A percentile compares a stretch with the other conserved stretches of the same genome.
Conservation (phyloP, 345 rosid genomes). For the Sapria himalayana region DNA sequence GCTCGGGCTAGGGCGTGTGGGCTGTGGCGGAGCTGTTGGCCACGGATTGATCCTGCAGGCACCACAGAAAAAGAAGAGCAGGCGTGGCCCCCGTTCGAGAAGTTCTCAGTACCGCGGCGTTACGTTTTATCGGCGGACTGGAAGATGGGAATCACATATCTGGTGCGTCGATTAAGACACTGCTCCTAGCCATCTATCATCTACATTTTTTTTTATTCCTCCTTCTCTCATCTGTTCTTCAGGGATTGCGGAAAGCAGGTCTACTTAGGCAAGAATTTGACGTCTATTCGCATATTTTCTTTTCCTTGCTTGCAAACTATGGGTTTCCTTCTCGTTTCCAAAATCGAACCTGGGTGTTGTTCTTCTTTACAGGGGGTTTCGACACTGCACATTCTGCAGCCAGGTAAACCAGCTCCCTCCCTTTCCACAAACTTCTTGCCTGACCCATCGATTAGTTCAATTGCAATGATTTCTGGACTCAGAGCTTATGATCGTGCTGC, state of each 20-base stretch:
- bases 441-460: background rate
- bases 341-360: background rate
- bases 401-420: conserved; percentile 19
- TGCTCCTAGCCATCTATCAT: no score
- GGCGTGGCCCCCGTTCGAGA: conserved; percentile 87
- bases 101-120: conserved; percentile 97
- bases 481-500: conserved; percentile 91
- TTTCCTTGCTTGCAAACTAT: background rate
- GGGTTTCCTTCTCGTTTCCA: conserved; percentile 2
- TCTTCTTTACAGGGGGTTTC: conserved; percentile 43
- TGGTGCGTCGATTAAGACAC: conserved; percentile 23
- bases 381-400: conserved; percentile 86
- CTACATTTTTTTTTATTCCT: background rate
- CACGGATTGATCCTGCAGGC: conserved; percentile 7
- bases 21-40: conserved; percentile 12
- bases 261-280: conserved; percentile 31
- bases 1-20: conserved; percentile 18
- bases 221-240: conserved; percentile 9
- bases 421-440: background rate
- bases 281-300: background rate
- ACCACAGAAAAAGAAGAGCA: conserved; percentile 32
- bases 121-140: conserved; percentile 89
- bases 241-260: conserved; percentile 89
- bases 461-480: conserved; percentile 1
- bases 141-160: conserved; percentile 98